phyloP scores from a whole-genome alignment of 2,329 filamentous ascomycete genomes.

The Coniella lustricola region DNA sequence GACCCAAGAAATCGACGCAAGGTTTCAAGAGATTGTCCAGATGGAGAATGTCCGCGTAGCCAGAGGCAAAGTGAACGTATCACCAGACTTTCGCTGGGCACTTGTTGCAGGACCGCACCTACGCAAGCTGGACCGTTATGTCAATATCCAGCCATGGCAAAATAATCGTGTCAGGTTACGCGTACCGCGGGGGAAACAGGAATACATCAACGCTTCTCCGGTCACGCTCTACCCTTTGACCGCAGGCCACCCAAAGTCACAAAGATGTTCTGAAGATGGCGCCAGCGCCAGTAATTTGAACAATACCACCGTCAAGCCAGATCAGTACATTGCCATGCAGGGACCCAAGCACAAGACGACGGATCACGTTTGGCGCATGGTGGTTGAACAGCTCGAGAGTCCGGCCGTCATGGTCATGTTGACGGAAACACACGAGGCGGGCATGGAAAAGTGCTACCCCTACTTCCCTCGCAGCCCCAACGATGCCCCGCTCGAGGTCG shows the following conservation, averaged over 20 bases:
- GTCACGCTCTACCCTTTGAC: constrained; percentile 47
- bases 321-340: constrained; percentile 84
- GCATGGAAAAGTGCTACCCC: constrained; percentile 75
- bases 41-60: constrained; percentile 42
- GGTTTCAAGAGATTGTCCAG: constrained; percentile 48
- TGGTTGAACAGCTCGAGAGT: constrained; percentile 66
- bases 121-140: constrained; percentile 70
- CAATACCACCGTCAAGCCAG: constrained; percentile 26
- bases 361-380: constrained; percentile 91
- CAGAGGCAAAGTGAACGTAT: constrained; percentile 32
- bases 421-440: constrained; percentile 76
- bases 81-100: constrained; percentile 34
- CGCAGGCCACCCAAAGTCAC: constrained; percentile 21
- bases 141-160: constrained; percentile 84
- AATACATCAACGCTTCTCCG: constrained; percentile 79
- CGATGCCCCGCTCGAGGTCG: constrained; percentile 48
- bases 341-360: constrained; percentile 73
- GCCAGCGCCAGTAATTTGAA: background rate
- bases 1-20: constrained; percentile 37
- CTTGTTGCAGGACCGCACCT: constrained; percentile 50
- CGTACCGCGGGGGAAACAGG: constrained; percentile 64
- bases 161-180: constrained; percentile 76
- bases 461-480: constrained; percentile 67
- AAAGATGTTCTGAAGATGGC: background rate
- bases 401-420: constrained; percentile 89